These are phyloP conservation scores for Pythium phragmiticola DNA, from an alignment of 352 stramenopile species.

Conservation along the genomic window DNA sequence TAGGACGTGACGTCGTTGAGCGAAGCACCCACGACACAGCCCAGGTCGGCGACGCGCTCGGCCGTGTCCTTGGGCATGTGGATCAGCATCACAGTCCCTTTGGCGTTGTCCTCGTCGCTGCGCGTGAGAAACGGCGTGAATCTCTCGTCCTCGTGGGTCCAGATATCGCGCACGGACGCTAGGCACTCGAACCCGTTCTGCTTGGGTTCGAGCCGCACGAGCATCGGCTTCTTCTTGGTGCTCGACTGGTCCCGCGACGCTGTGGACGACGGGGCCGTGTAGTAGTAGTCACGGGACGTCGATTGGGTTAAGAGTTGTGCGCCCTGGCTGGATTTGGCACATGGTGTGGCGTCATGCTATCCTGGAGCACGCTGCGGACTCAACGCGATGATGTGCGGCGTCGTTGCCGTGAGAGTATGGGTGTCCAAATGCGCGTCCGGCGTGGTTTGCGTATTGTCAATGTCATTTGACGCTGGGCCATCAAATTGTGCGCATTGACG, in stretches of 20 bases:
- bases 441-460: too few relatives aligned
- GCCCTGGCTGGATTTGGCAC: too few relatives aligned
- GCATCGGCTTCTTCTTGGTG: conserved; percentile 49
- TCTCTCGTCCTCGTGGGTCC: conserved; percentile 39
- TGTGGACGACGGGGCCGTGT: conserved; percentile 18
- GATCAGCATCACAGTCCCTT: conserved; percentile 55
- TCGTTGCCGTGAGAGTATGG: too few relatives aligned
- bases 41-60: conserved; percentile 43
- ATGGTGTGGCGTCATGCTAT: too few relatives aligned
- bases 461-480: too few relatives aligned
- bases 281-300: too few relatives aligned
- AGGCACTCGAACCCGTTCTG: conserved; percentile 47
- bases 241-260: conserved; percentile 4
- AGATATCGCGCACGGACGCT: conserved; percentile 40
- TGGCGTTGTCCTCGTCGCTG: conserved; percentile 42
- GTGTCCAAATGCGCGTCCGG: too few relatives aligned
- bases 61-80: conserved; percentile 46
- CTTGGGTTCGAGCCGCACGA: conserved; percentile 46
- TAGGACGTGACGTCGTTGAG: conserved; percentile 56
- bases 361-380: too few relatives aligned
- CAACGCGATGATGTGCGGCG: too few relatives aligned
- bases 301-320: too few relatives aligned
- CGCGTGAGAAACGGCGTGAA: conserved; percentile 72
- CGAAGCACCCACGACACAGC: conserved; percentile 54
- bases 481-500: too few relatives aligned